Base-by-base conservation (phyloP, 1,284 basidiomycete genomes). In the Lentinula novae-zelandiae region DNA sequence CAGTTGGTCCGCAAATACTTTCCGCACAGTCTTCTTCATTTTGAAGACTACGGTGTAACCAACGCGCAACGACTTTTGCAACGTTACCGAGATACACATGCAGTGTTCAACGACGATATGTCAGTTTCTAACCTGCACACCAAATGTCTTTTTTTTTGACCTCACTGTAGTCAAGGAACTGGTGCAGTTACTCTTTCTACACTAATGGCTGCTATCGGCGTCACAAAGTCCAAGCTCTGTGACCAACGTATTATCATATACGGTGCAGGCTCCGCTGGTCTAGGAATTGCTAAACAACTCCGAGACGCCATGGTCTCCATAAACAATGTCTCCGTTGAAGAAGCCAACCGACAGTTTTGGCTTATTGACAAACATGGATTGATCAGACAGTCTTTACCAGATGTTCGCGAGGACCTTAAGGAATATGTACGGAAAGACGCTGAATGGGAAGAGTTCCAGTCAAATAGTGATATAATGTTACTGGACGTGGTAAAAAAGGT, bases 91-190 rank as follows among this genome's bases (percentile, higher is more conserved):
- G 79, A 83, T 34, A 71, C 81, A 36, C 88, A 90, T 66, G 77
- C 88, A 0, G 82, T 87, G 15, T 93, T 93, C 78, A 93, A 93
- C 71, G 91, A 93, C 66, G 90, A 90, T 67, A 86, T 89, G 86
- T 87, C 67, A 8, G 82, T 54, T 53, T 61, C 46, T 56, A 22
- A 22, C 2, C 4, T 15, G 10, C n/a, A 27, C 55, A 48, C 33
- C 55, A 13, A 54, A 3, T 38, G 27, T 57, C 8, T 58, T 39
- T 46, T 5, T 5, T 15, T 22, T 53, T 7, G 27, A 34, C 61
- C 27, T 46, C 58, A 31, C 13, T 48, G 69, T 68, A 92, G 90
- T 50, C 92, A 94, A 76, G 92, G 92, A 12, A 95, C 92, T 0
- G 92, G 92, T 2, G 92, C 92, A 0, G 91, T 95, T 13, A 89